phyloP scores from a whole-genome alignment of 768 basidiomycete species.

The Suillus alpinus region DNA sequence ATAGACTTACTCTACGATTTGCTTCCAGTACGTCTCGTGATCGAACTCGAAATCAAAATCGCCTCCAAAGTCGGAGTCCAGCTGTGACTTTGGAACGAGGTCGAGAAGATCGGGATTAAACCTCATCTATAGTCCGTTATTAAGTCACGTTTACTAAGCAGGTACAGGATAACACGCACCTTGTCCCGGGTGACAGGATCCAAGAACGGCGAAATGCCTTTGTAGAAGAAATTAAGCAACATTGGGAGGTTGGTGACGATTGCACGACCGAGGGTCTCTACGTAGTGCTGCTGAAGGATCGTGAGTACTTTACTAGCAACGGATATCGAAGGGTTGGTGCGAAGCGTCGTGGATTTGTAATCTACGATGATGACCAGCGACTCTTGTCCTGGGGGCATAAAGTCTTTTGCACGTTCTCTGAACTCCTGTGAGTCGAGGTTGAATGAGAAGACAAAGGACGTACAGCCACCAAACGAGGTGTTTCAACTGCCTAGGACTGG shows the following conservation, averaged over 20 bases:
- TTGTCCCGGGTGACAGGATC: conserved; percentile 89
- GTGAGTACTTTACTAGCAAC: conserved; percentile 73
- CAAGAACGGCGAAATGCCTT: conserved; percentile 81
- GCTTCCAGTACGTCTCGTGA: conserved; percentile 73
- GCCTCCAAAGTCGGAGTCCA: conserved; percentile 84
- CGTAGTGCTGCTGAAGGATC: conserved; percentile 87
- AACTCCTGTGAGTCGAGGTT: conserved; percentile 6
- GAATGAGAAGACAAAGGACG: conserved; percentile 27
- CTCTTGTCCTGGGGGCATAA: conserved; percentile 85
- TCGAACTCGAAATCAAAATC: conserved; percentile 74
- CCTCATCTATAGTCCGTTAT: conserved; percentile 67
- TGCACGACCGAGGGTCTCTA: conserved; percentile 83
- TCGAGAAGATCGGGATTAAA: conserved; percentile 84
- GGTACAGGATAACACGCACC: conserved; percentile 35
- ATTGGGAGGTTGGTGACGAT: conserved; percentile 79
- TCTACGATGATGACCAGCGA: conserved; percentile 82
- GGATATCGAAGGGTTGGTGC: conserved; percentile 81
- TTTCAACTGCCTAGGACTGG: conserved; percentile 71
- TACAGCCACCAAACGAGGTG: conserved; percentile 88
- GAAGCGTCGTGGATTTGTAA: conserved; percentile 78
- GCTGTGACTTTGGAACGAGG: conserved; percentile 69
- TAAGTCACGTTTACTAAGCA: not conserved
- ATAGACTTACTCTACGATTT: conserved; percentile 59
- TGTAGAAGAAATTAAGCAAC: conserved; percentile 75
- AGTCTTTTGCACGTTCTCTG: conserved; percentile 86